Percentiles rank a stretch among this genome's conserved stretches.
phyloP scores from a whole-genome alignment of 2,329 filamentous ascomycete genomes.

The Coniochaeta sp. region DNA sequence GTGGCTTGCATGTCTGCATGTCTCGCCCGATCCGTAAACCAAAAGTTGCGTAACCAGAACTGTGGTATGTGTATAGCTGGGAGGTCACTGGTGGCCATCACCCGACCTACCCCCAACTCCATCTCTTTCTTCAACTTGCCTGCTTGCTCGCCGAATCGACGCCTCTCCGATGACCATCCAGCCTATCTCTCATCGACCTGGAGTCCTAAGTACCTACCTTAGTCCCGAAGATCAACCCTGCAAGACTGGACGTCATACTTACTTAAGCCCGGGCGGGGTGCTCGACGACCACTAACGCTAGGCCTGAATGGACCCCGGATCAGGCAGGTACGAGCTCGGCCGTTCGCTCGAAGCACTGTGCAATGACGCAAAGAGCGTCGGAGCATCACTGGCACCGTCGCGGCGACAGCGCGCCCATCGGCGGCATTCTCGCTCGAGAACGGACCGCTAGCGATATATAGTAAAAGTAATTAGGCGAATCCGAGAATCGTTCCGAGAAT shows the following conservation, averaged over 20 bases:
- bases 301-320: not conserved
- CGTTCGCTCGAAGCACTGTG: not conserved
- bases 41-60: no score
- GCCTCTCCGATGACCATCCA: no score
- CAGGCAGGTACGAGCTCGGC: not conserved
- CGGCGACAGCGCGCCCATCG: not conserved
- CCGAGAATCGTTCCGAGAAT: not conserved
- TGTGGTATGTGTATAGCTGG: no score
- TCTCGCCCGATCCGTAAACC: no score
- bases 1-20: no score
- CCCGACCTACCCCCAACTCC: no score
- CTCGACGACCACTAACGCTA: not conserved
- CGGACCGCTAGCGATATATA: not conserved
- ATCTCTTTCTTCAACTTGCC: no score
- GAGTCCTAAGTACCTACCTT: no score
- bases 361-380: not conserved
- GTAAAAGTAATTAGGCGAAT: not conserved
- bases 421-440: not conserved
- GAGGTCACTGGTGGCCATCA: no score
- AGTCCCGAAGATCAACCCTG: not conserved
- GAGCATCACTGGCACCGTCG: not conserved
- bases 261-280: not conserved
- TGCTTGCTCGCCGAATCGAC: no score
- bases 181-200: no score
- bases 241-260: not conserved